These are phyloP conservation scores for Neospora caninum DNA, from an alignment of 169 alveolate species.

Conservation along the genomic window DNA sequence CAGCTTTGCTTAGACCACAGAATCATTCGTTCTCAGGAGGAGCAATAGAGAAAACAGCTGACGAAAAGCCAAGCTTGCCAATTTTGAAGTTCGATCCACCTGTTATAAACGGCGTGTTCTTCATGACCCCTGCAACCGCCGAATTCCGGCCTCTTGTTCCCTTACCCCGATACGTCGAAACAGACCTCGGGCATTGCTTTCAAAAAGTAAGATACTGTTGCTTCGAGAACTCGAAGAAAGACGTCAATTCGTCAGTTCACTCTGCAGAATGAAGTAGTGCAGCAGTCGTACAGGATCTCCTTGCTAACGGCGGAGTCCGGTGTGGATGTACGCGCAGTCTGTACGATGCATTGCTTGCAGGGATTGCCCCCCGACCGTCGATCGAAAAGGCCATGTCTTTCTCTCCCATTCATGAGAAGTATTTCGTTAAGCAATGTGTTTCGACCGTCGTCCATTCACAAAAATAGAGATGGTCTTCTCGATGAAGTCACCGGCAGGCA, in stretches of 20 bases:
- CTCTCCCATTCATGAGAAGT: background rate
- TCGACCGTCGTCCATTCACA: background rate
- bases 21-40: background rate
- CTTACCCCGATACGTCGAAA: conserved; percentile 6
- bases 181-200: conserved; percentile 37
- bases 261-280: too few relatives aligned
- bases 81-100: background rate
- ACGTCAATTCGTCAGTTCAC: background rate
- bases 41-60: background rate
- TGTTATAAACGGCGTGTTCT: background rate
- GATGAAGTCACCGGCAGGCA: background rate
- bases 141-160: conserved; percentile 38
- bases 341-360: background rate
- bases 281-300: too few relatives aligned
- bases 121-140: background rate
- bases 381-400: background rate
- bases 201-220: background rate
- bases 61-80: background rate
- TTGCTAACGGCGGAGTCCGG: too few relatives aligned
- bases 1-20: background rate
- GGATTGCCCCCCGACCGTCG: background rate
- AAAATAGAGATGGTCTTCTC: background rate
- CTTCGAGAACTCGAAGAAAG: too few relatives aligned
- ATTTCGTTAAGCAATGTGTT: background rate
- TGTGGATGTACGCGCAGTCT: too few relatives aligned